Conservation (phyloP, 2,329 filamentous ascomycete genomes). For the Pseudogymnoascus sp. region DNA sequence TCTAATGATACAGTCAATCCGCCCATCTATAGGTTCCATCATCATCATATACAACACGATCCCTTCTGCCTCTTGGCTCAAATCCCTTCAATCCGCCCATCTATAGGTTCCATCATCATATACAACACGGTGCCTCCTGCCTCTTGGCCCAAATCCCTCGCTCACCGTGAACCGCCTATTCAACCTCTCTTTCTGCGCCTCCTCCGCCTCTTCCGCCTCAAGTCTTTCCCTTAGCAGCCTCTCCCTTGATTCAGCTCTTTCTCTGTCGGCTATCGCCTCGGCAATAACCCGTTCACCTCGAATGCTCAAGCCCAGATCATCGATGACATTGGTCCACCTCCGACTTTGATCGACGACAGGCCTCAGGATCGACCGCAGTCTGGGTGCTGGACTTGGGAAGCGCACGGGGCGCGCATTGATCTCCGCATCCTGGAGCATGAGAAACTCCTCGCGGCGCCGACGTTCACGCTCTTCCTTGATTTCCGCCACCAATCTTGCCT, state of each 20-base stretch:
- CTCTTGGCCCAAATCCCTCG: conserved; percentile 20
- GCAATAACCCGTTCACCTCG: conserved; percentile 13
- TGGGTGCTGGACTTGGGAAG: conserved; percentile 15
- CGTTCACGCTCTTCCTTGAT: background rate
- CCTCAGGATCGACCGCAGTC: conserved; percentile 10
- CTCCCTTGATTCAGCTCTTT: conserved; percentile 2
- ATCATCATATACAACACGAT: conserved; percentile 24
- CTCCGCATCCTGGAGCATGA: conserved; percentile 23
- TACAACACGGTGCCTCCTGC: conserved; percentile 20
- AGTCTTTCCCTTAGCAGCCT: conserved; percentile 14
- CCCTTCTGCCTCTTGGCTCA: conserved; percentile 19
- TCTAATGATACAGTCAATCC: conserved; percentile 1
- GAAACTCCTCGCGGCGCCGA: conserved; percentile 16
- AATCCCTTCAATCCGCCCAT: conserved; percentile 20
- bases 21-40: conserved; percentile 20
- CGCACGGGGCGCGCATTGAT: conserved; percentile 21
- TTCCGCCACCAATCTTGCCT: conserved; percentile 14
- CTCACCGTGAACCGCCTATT: conserved; percentile 19
- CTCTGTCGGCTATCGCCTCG: background rate
- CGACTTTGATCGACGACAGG: conserved; percentile 21
- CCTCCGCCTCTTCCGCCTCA: conserved; percentile 14
- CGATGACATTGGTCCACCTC: conserved; percentile 16
- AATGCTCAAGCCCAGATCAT: conserved; percentile 13
- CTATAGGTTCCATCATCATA: conserved; percentile 26
- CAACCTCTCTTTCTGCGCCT: conserved; percentile 19